Percentiles rank a stretch among this genome's conserved stretches.
Conservation (phyloP, 2,329 filamentous ascomycete species). For the Pseudohalonectria lignicola region DNA sequence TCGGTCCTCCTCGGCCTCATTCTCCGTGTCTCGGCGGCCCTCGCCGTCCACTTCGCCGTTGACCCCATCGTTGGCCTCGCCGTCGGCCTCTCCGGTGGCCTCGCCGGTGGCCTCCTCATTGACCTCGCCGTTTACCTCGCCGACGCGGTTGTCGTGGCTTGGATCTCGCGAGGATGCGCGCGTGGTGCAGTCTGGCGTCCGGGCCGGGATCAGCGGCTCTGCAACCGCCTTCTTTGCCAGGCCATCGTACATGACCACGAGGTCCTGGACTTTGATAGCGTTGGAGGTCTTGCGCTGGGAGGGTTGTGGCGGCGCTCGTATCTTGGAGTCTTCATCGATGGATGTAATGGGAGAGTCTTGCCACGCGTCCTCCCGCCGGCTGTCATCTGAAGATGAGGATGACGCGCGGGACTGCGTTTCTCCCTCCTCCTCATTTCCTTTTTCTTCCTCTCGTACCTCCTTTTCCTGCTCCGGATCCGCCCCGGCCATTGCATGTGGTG, state of each 20-base stretch:
- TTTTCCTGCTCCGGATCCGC: neutral
- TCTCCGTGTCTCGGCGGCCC: neutral
- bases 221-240: constrained; percentile 5
- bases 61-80: too few relatives aligned
- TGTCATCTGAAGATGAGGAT: constrained; percentile 13
- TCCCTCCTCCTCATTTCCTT: neutral
- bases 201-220: constrained; percentile 6
- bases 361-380: constrained; percentile 17
- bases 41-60: too few relatives aligned
- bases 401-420: constrained; percentile 8
- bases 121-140: too few relatives aligned
- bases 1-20: neutral
- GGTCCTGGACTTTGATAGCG: constrained; percentile 38
- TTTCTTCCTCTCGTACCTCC: neutral
- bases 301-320: constrained; percentile 17
- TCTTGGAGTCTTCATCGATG: constrained; percentile 26
- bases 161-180: neutral
- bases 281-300: constrained; percentile 21
- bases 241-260: constrained; percentile 39
- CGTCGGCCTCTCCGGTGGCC: too few relatives aligned
- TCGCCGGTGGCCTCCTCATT: too few relatives aligned
- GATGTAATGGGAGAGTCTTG: constrained; percentile 34
- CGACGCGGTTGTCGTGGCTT: too few relatives aligned
- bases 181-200: neutral
- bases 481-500: neutral